These are phyloP conservation scores for Pholiota adiposa DNA, from an alignment of 1,284 basidiomycete genomes.

Conservation along the genomic window DNA sequence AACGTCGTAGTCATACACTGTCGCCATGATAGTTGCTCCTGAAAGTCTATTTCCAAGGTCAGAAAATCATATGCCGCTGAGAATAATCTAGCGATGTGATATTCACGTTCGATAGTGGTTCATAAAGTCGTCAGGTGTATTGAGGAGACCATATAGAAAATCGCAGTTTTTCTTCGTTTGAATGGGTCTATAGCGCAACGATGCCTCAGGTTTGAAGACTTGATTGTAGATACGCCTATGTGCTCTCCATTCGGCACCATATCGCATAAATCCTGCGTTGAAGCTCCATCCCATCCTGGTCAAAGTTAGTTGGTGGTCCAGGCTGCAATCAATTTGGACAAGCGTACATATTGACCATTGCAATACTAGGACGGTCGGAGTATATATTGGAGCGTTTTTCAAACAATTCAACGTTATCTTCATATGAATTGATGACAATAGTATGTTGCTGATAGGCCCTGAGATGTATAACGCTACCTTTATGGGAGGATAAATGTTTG, in stretches of 20 bases:
- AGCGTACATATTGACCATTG: conserved; percentile 9
- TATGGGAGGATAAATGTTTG: neutral
- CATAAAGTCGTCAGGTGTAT: conserved; percentile 29
- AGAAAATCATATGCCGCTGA: neutral
- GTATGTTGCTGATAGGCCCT: conserved; percentile 28
- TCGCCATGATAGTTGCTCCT: conserved; percentile 21
- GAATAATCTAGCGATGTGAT: neutral
- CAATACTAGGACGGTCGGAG: conserved; percentile 21
- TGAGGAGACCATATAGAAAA: conserved; percentile 37
- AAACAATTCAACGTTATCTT: conserved; percentile 34
- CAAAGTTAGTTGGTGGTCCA: neutral
- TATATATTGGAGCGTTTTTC: conserved; percentile 34
- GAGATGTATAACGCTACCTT: conserved; percentile 33
- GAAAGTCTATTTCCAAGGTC: conserved; percentile 17
- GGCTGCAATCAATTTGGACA: neutral
- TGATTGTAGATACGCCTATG: conserved; percentile 41
- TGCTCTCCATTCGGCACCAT: conserved; percentile 44
- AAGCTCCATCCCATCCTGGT: conserved; percentile 45
- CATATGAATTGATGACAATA: conserved; percentile 35
- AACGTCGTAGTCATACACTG: conserved; percentile 26
- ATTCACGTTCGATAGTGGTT: conserved; percentile 28
- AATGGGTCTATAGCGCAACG: conserved; percentile 30
- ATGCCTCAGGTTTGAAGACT: conserved; percentile 29
- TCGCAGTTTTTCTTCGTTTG: conserved; percentile 35
- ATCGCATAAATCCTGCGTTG: conserved; percentile 37